phyloP scores from a whole-genome alignment of 2,329 filamentous ascomycete genomes.

The Ceratocystis alfenasii region DNA sequence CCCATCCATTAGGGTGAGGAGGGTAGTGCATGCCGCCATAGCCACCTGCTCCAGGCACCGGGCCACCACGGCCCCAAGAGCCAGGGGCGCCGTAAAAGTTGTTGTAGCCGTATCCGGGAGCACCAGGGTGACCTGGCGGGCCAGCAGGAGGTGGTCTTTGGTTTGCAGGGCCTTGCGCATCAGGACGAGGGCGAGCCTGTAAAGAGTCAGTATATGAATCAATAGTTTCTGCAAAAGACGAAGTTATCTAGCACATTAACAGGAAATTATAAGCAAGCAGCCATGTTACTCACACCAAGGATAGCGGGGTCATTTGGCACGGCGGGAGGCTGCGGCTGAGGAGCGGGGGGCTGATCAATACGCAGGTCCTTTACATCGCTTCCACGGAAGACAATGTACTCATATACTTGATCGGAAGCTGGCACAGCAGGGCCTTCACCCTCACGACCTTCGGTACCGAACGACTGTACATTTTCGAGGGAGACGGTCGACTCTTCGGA shows the following conservation, averaged over 20 bases:
- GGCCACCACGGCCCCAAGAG: slow-evolving; percentile 45
- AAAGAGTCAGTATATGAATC: not conserved
- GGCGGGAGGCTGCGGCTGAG: slow-evolving; percentile 58
- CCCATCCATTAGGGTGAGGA: slow-evolving; percentile 60
- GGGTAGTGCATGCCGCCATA: slow-evolving; percentile 56
- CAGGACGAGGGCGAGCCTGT: slow-evolving; percentile 23
- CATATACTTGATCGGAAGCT: slow-evolving; percentile 79
- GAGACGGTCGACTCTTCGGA: slow-evolving; percentile 94
- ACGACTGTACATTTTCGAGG: slow-evolving; percentile 89
- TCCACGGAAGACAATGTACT: slow-evolving; percentile 96
- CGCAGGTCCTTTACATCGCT: slow-evolving; percentile 97
- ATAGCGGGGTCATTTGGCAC: slow-evolving; percentile 94
- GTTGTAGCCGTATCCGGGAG: slow-evolving; percentile 21
- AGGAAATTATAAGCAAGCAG: not conserved
- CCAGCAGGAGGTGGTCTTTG: slow-evolving; percentile 11
- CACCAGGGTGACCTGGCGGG: slow-evolving; percentile 15
- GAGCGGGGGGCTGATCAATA: slow-evolving; percentile 71
- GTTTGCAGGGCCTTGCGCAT: slow-evolving; percentile 17
- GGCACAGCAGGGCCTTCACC: slow-evolving; percentile 59
- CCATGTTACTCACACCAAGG: slow-evolving; percentile 69
- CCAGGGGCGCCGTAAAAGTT: slow-evolving; percentile 42
- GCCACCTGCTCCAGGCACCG: slow-evolving; percentile 27
- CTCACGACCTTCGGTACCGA: slow-evolving; percentile 83
- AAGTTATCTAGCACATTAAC: not conserved
- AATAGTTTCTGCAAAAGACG: not conserved